These are phyloP conservation scores for Dispira parvispora DNA, from an alignment of 192 early-diverging fungal species.

Conservation along the genomic window DNA sequence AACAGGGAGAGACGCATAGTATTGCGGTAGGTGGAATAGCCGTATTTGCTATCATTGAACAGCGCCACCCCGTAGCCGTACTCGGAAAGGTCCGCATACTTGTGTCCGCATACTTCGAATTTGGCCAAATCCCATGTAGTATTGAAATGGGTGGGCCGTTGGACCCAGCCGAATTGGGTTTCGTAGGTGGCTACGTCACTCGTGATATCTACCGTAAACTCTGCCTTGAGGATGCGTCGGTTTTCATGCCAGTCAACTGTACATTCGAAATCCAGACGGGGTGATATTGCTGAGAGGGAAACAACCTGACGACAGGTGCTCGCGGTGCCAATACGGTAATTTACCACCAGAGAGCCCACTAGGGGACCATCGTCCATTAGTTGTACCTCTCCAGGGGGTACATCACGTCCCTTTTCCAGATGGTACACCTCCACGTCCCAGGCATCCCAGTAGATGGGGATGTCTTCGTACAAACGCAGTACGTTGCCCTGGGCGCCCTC, in stretches of 20 bases:
- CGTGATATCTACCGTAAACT: conserved; percentile 74
- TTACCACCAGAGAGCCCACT: conserved; percentile 49
- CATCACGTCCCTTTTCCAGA: conserved; percentile 63
- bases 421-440: conserved; percentile 89
- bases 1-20: conserved; percentile 70
- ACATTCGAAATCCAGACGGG: conserved; percentile 73
- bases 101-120: conserved; percentile 96
- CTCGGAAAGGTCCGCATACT: conserved; percentile 93
- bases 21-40: conserved; percentile 68
- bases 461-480: conserved; percentile 72
- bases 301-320: conserved; percentile 62
- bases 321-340: conserved; percentile 40
- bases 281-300: conserved; percentile 51
- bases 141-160: conserved; percentile 90
- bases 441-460: conserved; percentile 77
- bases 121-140: conserved; percentile 75
- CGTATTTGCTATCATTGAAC: conserved; percentile 95
- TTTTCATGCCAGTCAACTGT: conserved; percentile 87
- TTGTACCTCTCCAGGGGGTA: conserved; percentile 16
- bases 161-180: conserved; percentile 82
- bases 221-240: conserved; percentile 76
- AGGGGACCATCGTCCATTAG: conserved; percentile 69
- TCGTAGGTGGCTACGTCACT: conserved; percentile 86
- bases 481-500: conserved; percentile 48
- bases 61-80: conserved; percentile 88